A percentile compares a stretch with the other conserved stretches of the same genome.
phyloP scores from a whole-genome alignment of 805 yeast species.

The Candida chauliodis region DNA sequence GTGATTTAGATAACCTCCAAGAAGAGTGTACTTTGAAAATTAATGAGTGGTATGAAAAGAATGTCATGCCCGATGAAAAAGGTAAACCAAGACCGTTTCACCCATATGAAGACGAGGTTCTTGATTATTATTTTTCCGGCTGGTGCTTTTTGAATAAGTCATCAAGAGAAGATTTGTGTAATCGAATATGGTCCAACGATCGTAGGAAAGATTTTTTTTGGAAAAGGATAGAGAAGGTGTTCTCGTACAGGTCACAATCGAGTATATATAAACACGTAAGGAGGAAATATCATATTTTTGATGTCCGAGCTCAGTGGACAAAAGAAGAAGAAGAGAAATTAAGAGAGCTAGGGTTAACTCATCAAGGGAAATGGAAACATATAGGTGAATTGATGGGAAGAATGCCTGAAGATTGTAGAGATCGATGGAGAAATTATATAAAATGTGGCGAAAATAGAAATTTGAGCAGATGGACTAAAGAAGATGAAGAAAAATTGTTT shows the following conservation, averaged over 20 bases:
- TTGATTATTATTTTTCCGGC: constrained; percentile 68
- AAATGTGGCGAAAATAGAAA: constrained; percentile 82
- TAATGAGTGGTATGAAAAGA: constrained; percentile 28
- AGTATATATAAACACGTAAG: constrained; percentile 91
- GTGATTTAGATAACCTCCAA: constrained; percentile 29
- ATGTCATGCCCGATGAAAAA: constrained; percentile 16
- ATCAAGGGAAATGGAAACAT: constrained; percentile 83
- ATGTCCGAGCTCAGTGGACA: constrained; percentile 88
- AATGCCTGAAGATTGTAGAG: constrained; percentile 98
- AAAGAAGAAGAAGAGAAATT: constrained; percentile 72
- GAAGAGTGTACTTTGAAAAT: constrained; percentile 35
- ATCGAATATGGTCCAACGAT: constrained; percentile 82
- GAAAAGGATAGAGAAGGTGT: constrained; percentile 74
- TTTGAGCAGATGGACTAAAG: constrained; percentile 72
- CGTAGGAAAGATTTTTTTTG: constrained; percentile 86
- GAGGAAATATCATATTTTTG: constrained; percentile 82
- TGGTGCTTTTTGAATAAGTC: constrained; percentile 63
- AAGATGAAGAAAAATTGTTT: constrained; percentile 64
- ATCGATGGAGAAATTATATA: constrained; percentile 92
- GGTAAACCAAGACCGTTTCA: constrained; percentile 48
- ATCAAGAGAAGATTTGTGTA: constrained; percentile 67
- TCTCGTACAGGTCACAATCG: constrained; percentile 84
- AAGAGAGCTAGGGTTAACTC: constrained; percentile 56
- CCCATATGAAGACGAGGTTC: constrained; percentile 61
- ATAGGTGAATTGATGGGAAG: constrained; percentile 79